Evolutionary conservation across 805 yeast genomes (phyloP).

Genomic region (Sungouiella blattae): DNA sequence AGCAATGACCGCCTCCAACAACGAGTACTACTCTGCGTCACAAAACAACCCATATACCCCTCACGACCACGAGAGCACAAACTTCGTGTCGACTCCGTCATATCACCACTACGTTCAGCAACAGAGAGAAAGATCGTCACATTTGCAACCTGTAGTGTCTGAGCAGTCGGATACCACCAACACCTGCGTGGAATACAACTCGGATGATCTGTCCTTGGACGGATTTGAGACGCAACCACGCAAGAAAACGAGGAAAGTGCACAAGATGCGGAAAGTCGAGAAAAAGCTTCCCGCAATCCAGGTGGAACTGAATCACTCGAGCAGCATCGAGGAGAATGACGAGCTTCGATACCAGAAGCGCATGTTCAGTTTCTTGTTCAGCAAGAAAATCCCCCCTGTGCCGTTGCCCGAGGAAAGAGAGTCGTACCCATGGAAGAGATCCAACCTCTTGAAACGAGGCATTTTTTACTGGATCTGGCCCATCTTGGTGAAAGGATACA

Average conservation of each 20-base stretch:
- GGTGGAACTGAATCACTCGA: neutral
- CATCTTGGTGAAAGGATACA: constrained; percentile 37
- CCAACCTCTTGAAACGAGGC: constrained; percentile 31
- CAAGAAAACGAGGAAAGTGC: neutral
- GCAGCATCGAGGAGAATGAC: constrained; percentile 7
- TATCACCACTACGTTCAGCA: constrained; percentile 3
- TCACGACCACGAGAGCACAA: neutral
- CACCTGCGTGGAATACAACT: constrained; percentile 13
- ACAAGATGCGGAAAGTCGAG: constrained; percentile 1
- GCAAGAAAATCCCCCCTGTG: constrained; percentile 48
- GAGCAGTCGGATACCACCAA: constrained; percentile 12
- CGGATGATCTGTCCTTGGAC: constrained; percentile 8
- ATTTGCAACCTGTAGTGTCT: constrained; percentile 7
- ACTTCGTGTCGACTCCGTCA: constrained; percentile 1
- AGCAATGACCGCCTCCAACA: constrained; percentile 5
- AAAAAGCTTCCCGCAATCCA: neutral
- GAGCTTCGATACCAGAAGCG: constrained; percentile 46
- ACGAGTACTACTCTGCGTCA: constrained; percentile 7
- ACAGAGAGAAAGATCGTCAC: neutral
- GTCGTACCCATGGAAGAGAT: constrained; percentile 43
- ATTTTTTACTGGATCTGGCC: constrained; percentile 41
- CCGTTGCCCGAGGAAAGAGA: constrained; percentile 50
- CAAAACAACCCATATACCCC: constrained; percentile 2
- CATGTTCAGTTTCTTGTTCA: constrained; percentile 47
- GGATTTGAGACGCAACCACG: constrained; percentile 1